Evolutionary conservation across 2,329 filamentous ascomycete species (phyloP).

Genomic region (Cladophialophora immunda): DNA sequence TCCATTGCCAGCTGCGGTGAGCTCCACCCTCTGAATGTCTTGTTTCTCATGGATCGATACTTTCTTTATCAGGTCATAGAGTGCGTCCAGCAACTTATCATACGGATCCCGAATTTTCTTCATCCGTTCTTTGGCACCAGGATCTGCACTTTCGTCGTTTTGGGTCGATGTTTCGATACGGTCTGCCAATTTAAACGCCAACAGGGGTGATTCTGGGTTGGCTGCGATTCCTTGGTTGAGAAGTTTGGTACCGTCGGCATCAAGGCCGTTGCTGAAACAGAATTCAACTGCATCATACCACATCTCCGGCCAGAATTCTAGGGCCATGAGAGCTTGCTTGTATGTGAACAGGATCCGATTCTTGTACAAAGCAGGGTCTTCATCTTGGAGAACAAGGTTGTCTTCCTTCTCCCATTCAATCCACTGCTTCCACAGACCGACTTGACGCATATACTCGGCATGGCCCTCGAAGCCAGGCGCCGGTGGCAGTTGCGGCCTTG

Average conservation of each 20-base stretch:
- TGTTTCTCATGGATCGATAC: conserved; percentile 72
- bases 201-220: conserved; percentile 90
- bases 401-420: conserved; percentile 95
- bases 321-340: conserved; percentile 89
- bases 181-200: conserved; percentile 90
- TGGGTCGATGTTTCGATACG: conserved; percentile 81
- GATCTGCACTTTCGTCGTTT: conserved; percentile 77
- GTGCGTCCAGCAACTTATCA: conserved; percentile 79
- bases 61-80: conserved; percentile 87
- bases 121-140: conserved; percentile 68
- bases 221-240: conserved; percentile 82
- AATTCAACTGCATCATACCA: conserved; percentile 96
- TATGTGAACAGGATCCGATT: conserved; percentile 88
- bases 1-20: conserved; percentile 53
- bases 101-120: conserved; percentile 83
- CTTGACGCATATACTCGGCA: conserved; percentile 81
- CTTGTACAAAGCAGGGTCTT: conserved; percentile 78
- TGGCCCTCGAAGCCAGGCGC: conserved; percentile 86
- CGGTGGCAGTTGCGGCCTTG: conserved; percentile 82
- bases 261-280: conserved; percentile 80
- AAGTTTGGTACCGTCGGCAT: conserved; percentile 78
- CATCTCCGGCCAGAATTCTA: conserved; percentile 93
- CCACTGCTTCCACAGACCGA: conserved; percentile 92
- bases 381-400: conserved; percentile 82
- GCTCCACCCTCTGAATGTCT: conserved; percentile 63